Conservation (phyloP, 257 asterid genomes). For the Przewalskia tangutica region DNA sequence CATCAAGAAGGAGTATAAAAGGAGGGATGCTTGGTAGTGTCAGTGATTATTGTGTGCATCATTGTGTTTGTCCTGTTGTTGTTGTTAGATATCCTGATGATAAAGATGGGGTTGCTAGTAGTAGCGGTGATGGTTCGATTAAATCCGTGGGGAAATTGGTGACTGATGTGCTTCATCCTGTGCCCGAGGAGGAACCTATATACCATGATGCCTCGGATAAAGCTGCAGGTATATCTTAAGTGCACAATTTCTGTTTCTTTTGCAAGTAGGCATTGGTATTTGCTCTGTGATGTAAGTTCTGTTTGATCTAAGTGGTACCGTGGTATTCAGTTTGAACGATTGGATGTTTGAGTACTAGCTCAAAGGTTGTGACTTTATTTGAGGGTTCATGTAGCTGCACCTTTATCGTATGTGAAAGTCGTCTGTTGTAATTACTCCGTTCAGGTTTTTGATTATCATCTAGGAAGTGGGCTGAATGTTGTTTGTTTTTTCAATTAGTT, state of each 20-base stretch:
- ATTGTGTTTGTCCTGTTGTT: conserved; percentile 69
- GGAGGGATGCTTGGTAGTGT: conserved; percentile 82
- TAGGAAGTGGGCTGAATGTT: neutral
- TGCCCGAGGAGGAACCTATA: conserved; percentile 56
- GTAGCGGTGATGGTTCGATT: conserved; percentile 7
- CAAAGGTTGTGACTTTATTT: neutral
- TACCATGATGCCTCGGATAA: conserved; percentile 50
- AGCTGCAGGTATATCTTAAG: conserved; percentile 29
- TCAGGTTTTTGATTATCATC: neutral
- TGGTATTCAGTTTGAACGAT: neutral
- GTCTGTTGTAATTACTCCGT: neutral
- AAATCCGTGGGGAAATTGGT: conserved; percentile 13
- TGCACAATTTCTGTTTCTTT: neutral
- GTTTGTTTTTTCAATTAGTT: neutral
- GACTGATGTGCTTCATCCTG: conserved; percentile 36
- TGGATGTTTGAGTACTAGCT: neutral
- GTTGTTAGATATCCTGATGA: conserved; percentile 66
- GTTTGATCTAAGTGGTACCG: neutral
- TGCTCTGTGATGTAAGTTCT: neutral
- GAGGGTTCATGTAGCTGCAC: neutral
- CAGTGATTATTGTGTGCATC: conserved; percentile 73
- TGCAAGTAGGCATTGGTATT: neutral
- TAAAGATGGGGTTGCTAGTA: conserved; percentile 33
- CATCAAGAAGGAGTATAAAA: conserved; percentile 41
- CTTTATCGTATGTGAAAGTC: neutral